A percentile compares a stretch with the other conserved stretches of the same genome.
Conservation (phyloP, 306 rosid species). For the Macrotyloma uniflorum region DNA sequence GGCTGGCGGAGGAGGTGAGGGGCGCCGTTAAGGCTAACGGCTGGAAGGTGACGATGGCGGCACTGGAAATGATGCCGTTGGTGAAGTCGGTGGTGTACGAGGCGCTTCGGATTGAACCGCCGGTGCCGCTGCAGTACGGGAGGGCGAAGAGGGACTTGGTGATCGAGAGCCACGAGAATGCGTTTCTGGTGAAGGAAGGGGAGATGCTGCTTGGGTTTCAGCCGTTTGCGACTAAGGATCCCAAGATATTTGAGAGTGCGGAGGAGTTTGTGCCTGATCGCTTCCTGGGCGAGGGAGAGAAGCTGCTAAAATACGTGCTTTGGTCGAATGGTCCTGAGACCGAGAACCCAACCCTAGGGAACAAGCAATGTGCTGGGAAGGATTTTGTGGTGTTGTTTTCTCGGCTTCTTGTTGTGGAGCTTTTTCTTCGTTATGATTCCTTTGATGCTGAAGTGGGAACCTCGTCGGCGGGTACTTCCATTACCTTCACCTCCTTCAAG, state of each 20-base stretch:
- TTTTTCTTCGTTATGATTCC: constrained; percentile 79
- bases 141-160: constrained; percentile 72
- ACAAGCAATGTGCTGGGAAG: constrained; percentile 92
- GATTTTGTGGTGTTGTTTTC: constrained; percentile 64
- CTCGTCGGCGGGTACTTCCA: constrained; percentile 60
- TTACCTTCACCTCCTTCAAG: constrained; percentile 71
- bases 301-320: constrained; percentile 67
- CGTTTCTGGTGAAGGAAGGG: constrained; percentile 72
- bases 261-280: constrained; percentile 76
- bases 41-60: constrained; percentile 70
- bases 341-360: constrained; percentile 50
- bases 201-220: constrained; percentile 84
- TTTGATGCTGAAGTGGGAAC: constrained; percentile 55
- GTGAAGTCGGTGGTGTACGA: constrained; percentile 90
- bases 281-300: constrained; percentile 86
- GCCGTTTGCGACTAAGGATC: constrained; percentile 89
- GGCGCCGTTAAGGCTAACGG: constrained; percentile 58
- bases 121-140: constrained; percentile 76
- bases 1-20: constrained; percentile 71
- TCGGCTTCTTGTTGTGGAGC: constrained; percentile 70
- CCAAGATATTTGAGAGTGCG: constrained; percentile 62
- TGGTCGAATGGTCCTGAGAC: constrained; percentile 96
- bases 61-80: constrained; percentile 75
- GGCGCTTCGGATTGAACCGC: constrained; percentile 79
- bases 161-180: constrained; percentile 78